Evolutionary conservation across 306 rosid species (phyloP).

Genomic region (Casuarina glauca): DNA sequence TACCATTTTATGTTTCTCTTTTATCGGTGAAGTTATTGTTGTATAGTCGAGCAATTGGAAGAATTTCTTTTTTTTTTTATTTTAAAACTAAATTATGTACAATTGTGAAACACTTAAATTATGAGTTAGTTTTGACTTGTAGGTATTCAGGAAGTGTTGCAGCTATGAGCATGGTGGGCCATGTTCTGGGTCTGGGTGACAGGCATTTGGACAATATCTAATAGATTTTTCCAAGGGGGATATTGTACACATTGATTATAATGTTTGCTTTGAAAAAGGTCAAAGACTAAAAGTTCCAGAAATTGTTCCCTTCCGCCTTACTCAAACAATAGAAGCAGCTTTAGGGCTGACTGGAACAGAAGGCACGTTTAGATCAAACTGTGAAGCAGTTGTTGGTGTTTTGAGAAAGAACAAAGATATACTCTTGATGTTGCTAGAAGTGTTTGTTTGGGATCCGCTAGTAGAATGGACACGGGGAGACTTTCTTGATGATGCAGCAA

Average conservation of each 20-base stretch:
- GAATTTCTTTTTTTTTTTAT: neutral
- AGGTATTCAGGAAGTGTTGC: conserved; percentile 97
- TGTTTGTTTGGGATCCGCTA: conserved; percentile 95
- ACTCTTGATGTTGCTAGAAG: conserved; percentile 86
- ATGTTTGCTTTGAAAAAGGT: conserved; percentile 95
- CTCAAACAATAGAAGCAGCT: conserved; percentile 90
- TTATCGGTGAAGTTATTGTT: neutral
- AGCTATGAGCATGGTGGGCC: conserved; percentile 97
- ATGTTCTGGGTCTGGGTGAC: conserved; percentile 92
- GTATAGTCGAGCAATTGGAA: neutral
- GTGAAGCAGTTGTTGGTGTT: conserved; percentile 76
- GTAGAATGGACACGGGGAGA: conserved; percentile 98
- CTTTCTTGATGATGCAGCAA: conserved; percentile 94
- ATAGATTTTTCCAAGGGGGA: conserved; percentile 91
- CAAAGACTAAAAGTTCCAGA: conserved; percentile 90
- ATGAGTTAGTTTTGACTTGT: conserved; percentile 29
- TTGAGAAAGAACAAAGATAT: conserved; percentile 88
- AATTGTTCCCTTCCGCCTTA: conserved; percentile 97
- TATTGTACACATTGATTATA: conserved; percentile 88
- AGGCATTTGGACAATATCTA: conserved; percentile 91
- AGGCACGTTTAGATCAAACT: conserved; percentile 92
- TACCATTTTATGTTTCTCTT: neutral
- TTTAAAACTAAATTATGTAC: neutral
- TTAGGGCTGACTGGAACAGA: conserved; percentile 90
- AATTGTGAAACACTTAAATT: conserved; percentile 16